Evolutionary conservation across 163 green algal genomes (phyloP), one percentile per base, ranked within the genome.

Genomic region (Volvox carteri): DNA sequence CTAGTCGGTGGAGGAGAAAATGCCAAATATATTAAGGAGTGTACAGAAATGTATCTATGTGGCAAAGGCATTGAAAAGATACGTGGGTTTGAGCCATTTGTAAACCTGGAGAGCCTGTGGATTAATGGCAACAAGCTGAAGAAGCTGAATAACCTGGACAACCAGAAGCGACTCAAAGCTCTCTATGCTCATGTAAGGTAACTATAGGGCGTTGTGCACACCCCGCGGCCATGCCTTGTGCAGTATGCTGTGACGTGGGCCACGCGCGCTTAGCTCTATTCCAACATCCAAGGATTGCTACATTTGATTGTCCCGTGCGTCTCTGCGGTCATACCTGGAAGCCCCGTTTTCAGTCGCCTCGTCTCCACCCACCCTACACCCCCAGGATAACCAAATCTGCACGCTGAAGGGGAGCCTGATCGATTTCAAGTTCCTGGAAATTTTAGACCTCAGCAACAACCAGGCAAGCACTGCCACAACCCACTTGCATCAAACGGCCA

Each of bases 101-200:
- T 93, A 18, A 96, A 96, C 80, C 74, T 97, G 23, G 91, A 96
- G 74, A 89, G 83, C 19, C 90, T 97, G 7, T 97, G 94, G 92
- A 58, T 97, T 0, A 95, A 97, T 21, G 65, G 90, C 86, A 97
- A 97, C 90, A 94, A 94, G 65, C 92, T 97, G 9, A 90, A 92
- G 60, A 91, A 90, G 67, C 88, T 97, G 21, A 93, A 92, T 48
- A 93, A 95, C 79, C 90, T 97, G 30, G 93, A 96, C 60, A 67
- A 11, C 42, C 96, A 96, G 72, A 92, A 95, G 44, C 73, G 95
- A 0, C 90, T 97, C 2, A 93, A 95, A 41, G 54, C 88, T 30
- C 84, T 97, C 30, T 95, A 95, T 89, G 92, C 90, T 25, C 93
- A 97, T 86, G 91, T 94, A 35, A 68, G 70, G 21, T 21, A 72